Evolutionary conservation across 176 grass and related monocot species (phyloP).

Genomic region (Avena insularis): DNA sequence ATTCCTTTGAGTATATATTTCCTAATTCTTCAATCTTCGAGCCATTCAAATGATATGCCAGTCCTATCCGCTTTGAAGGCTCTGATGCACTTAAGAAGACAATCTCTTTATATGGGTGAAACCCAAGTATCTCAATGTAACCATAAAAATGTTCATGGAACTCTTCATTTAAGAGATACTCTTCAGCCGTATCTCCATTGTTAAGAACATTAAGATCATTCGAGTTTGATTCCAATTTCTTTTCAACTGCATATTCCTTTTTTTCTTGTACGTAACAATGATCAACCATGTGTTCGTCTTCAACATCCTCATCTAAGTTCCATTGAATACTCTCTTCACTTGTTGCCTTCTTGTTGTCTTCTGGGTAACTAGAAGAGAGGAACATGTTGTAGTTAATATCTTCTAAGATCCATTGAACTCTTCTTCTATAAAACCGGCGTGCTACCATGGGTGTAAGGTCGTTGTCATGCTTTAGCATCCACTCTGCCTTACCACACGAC

Average conservation of each 20-base stretch:
- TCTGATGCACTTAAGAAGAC: neutral
- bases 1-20: neutral
- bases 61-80: neutral
- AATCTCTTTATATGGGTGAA: constrained; percentile 12
- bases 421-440: neutral
- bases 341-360: neutral
- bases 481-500: neutral
- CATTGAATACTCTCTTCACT: neutral
- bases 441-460: neutral
- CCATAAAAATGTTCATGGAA: neutral
- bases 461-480: neutral
- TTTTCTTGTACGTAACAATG: neutral
- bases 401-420: neutral
- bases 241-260: neutral
- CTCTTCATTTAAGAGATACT: neutral
- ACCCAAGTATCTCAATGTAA: neutral
- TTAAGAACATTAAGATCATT: neutral
- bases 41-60: neutral
- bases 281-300: neutral
- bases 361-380: neutral
- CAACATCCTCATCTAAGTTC: neutral
- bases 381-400: neutral
- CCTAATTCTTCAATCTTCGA: neutral
- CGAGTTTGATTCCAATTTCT: too few species aligned
- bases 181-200: neutral